Conservation (phyloP, 371 early-diverging fungal genomes). For the Chytridium lagenaria region DNA sequence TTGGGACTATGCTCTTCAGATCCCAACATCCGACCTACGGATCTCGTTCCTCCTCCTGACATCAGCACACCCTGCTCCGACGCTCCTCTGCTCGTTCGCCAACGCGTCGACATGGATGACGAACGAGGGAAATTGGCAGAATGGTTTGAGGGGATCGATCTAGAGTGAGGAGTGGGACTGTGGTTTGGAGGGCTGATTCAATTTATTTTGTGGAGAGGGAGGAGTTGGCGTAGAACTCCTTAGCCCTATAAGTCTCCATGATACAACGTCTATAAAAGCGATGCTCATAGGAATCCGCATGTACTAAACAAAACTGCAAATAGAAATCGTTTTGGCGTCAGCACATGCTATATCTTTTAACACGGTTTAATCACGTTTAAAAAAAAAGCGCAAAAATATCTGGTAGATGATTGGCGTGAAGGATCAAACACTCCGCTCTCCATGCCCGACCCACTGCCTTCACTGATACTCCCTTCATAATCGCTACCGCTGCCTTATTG, state of each 20-base stretch:
- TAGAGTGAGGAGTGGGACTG: constrained; percentile 55
- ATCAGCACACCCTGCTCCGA: constrained; percentile 1
- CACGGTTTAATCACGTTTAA: too few relatives aligned
- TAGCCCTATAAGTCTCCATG: too few relatives aligned
- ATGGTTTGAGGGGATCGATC: constrained; percentile 63
- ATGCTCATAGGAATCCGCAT: constrained; percentile 46
- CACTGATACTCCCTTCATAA: too few relatives aligned
- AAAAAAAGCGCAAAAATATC: too few relatives aligned
- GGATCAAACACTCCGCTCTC: too few relatives aligned
- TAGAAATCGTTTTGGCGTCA: too few relatives aligned
- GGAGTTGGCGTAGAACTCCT: constrained; percentile 58
- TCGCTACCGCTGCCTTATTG: too few relatives aligned
- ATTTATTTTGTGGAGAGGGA: constrained; percentile 82
- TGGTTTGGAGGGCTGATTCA: constrained; percentile 71
- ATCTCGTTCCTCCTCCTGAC: not conserved
- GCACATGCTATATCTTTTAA: too few relatives aligned
- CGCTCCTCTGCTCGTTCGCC: constrained; percentile 6
- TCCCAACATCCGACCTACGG: not conserved
- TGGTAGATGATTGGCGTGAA: too few relatives aligned
- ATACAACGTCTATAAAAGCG: constrained; percentile 19
- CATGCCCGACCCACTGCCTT: too few relatives aligned
- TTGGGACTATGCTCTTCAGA: too few relatives aligned
- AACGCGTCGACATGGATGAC: constrained; percentile 1
- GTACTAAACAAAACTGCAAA: too few relatives aligned
- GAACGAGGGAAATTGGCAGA: not conserved